Base-by-base conservation (phyloP, 441 rosid species). In the Aleurites moluccanus region DNA sequence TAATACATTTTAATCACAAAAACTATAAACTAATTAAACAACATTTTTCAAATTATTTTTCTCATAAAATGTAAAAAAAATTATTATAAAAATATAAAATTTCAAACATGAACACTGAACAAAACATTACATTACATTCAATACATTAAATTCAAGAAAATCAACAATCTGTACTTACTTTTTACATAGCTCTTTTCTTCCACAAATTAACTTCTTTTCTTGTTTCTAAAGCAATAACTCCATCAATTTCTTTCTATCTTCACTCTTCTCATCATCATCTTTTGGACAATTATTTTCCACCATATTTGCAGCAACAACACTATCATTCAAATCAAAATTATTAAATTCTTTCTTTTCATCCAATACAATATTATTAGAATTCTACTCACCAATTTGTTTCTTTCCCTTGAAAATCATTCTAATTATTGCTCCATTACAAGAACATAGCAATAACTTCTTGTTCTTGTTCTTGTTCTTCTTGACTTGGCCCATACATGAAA, bases 401-500 rank as follows among this genome's bases (percentile, higher is more conserved):
- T 67, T 77, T 0, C 44, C 75, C 63, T 69, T 75, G 10, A 76
- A 74, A 70, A 59, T 18, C 45, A 25, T 78, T 3, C 3, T 6
- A 0, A 64, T 47, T 1, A 70, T 69, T 35, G 35, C 80, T 53
- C 30, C 55, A 50, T 18, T 20, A 27, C 78, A 28, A 73, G 57
- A 57, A 59, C 16, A 20, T 16, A 27, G 3, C 38, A 53, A 53
- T 2, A 53, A 33, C 25, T 16, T 15, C 33, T 27, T 73, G 72
- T 60, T 70, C 30, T 70, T 49, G 10, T 67, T 68, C 13, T 49
- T 77, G 67, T 49, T 83, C 56, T 64, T 69, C 78, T 61, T 77
- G 64, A 86, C 80, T 67, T 75, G 73, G 25, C 90, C 90, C 25
- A 75, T 70, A 82, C 92, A 88, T 0, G 88, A 84, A 49, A 87